Percentiles rank a stretch among this genome's conserved stretches.
Conservation (phyloP, 139 green algal genomes). For the Gonium pectorale region DNA sequence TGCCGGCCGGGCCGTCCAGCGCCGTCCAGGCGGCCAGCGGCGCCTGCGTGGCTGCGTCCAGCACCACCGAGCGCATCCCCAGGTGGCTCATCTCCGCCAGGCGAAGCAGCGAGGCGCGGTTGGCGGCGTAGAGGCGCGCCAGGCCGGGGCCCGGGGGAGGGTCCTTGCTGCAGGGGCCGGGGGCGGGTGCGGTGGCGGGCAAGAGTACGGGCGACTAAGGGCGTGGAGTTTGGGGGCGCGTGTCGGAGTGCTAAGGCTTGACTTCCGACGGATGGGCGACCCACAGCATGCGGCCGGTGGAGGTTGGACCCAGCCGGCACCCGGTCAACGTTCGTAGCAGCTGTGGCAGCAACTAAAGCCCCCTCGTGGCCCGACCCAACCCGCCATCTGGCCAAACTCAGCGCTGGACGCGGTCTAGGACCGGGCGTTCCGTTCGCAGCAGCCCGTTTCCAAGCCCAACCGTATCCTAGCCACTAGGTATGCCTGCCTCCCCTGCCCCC, state of each 20-base stretch:
- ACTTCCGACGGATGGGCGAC: neutral
- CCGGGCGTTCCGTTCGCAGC: too few relatives aligned
- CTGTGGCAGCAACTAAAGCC: too few relatives aligned
- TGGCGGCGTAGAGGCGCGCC: neutral
- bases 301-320: too few relatives aligned
- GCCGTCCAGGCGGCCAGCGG: neutral
- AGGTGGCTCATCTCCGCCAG: slow-evolving; percentile 5
- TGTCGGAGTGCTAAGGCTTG: neutral
- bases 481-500: too few relatives aligned
- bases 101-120: slow-evolving; percentile 4
- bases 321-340: too few relatives aligned
- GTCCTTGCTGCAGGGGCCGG: neutral
- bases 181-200: neutral
- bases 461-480: neutral
- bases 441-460: too few relatives aligned
- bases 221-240: neutral
- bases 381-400: neutral
- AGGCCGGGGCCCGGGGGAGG: neutral
- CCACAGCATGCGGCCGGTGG: neutral
- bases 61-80: neutral
- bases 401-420: neutral
- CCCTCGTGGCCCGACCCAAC: too few relatives aligned
- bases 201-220: neutral
- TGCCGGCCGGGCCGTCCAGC: neutral
- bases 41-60: neutral